Evolutionary conservation across 1,139 yeast species (phyloP).

Genomic region (Pneumocystis carinii): DNA sequence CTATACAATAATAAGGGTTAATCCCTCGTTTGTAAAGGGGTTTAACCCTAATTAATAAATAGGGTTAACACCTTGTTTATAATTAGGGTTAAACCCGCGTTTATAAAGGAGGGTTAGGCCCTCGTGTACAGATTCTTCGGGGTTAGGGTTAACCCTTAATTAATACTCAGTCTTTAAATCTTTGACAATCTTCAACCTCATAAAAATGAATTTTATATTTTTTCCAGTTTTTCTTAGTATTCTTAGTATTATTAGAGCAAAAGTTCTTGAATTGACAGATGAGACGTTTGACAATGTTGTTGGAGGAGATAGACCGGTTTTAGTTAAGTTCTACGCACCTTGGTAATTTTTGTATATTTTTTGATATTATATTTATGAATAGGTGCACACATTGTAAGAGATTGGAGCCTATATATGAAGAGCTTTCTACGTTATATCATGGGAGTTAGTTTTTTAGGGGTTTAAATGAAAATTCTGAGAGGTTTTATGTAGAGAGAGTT

Average conservation of each 20-base stretch:
- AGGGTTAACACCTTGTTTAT: no score
- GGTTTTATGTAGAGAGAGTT: not conserved
- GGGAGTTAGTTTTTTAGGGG: not conserved
- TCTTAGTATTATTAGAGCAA: not conserved
- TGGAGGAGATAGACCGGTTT: not conserved
- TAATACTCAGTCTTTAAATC: not conserved
- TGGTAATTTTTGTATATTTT: not conserved
- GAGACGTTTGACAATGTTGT: not conserved
- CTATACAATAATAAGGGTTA: no score
- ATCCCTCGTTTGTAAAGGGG: no score
- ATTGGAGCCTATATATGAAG: not conserved
- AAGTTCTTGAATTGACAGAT: not conserved
- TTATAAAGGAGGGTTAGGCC: no score
- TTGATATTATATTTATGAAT: not conserved
- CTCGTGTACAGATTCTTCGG: no score
- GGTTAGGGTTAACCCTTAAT: not conserved
- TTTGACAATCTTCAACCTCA: not conserved
- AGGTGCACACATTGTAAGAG: conserved; percentile 1
- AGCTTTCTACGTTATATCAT: not conserved
- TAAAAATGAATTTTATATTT: not conserved
- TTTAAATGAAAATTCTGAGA: not conserved
- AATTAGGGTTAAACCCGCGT: no score
- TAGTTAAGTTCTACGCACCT: conserved; percentile 1
- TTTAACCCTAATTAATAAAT: no score
- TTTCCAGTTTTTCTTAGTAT: not conserved